A percentile compares a stretch with the other conserved stretches of the same genome.
phyloP scores from a whole-genome alignment of 176 grass and related monocot genomes.

The Themeda triandra region DNA sequence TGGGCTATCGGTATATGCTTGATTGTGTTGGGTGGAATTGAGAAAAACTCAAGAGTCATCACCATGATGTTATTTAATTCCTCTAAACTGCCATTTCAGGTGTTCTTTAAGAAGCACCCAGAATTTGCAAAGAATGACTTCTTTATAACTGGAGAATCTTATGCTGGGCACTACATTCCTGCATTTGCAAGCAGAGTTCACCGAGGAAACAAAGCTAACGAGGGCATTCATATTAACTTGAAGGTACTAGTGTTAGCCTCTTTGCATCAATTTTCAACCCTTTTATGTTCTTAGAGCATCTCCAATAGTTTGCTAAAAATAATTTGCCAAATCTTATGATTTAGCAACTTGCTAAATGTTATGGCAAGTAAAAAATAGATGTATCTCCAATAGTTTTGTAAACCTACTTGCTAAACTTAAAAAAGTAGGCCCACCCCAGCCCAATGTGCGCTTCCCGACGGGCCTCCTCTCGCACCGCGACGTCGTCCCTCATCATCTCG shows the following conservation, averaged over 20 bases:
- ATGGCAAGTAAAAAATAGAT: too few species aligned
- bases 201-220: slow-evolving; percentile 83
- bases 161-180: slow-evolving; percentile 97
- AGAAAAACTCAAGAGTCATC: not conserved
- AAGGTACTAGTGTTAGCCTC: slow-evolving; percentile 47
- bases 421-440: too few species aligned
- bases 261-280: not conserved
- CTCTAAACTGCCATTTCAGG: slow-evolving; percentile 39
- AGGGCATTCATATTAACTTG: slow-evolving; percentile 90
- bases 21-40: not conserved
- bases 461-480: too few species aligned
- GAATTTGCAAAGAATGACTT: slow-evolving; percentile 78
- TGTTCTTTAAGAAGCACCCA: slow-evolving; percentile 83
- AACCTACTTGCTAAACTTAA: too few species aligned
- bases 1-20: not conserved
- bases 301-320: too few species aligned
- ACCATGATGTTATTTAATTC: not conserved
- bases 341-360: too few species aligned
- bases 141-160: slow-evolving; percentile 93
- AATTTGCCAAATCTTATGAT: too few species aligned
- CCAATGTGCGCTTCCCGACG: too few species aligned
- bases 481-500: too few species aligned
- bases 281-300: not conserved
- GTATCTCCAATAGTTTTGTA: too few species aligned
- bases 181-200: slow-evolving; percentile 82